Conservation (phyloP, 352 stramenopile species). For the Phytophthora uliginosa region DNA sequence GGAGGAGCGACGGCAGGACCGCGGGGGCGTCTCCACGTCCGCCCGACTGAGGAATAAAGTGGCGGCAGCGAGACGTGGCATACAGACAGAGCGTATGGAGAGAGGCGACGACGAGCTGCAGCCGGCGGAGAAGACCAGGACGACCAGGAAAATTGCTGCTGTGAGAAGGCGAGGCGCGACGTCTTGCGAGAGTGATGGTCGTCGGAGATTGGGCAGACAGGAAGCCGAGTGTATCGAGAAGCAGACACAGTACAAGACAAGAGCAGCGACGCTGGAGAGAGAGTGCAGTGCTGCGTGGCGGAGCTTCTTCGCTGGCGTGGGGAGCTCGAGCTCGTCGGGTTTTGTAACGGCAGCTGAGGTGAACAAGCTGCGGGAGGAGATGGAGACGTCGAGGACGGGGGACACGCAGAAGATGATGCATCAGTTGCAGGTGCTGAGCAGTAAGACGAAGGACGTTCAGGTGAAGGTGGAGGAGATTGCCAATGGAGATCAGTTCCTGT, state of each 20-base stretch:
- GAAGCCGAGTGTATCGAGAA: conserved; percentile 78
- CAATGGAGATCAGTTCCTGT: conserved; percentile 54
- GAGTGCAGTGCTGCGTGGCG: conserved; percentile 63
- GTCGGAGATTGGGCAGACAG: conserved; percentile 40
- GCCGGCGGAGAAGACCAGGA: conserved; percentile 12
- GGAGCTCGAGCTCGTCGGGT: conserved; percentile 9
- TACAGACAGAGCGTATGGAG: conserved; percentile 63
- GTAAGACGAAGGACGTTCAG: conserved; percentile 40
- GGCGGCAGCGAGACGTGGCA: conserved; percentile 44
- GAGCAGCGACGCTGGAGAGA: conserved; percentile 56
- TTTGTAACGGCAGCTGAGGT: conserved; percentile 36
- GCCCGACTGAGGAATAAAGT: conserved; percentile 50
- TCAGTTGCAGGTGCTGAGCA: conserved; percentile 43
- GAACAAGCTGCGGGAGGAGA: conserved; percentile 59
- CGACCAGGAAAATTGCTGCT: conserved; percentile 41
- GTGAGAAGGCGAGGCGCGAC: conserved; percentile 40
- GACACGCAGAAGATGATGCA: conserved; percentile 48
- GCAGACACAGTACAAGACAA: conserved; percentile 58
- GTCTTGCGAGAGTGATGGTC: neutral
- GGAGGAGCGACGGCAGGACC: conserved; percentile 33
- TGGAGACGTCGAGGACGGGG: conserved; percentile 32
- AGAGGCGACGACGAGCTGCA: conserved; percentile 5
- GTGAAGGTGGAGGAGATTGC: conserved; percentile 59
- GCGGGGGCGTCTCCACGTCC: conserved; percentile 26
- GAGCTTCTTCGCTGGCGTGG: conserved; percentile 54